Conservation (phyloP, 208 protist genomes). For the Blastocrithidia nonstop region DNA sequence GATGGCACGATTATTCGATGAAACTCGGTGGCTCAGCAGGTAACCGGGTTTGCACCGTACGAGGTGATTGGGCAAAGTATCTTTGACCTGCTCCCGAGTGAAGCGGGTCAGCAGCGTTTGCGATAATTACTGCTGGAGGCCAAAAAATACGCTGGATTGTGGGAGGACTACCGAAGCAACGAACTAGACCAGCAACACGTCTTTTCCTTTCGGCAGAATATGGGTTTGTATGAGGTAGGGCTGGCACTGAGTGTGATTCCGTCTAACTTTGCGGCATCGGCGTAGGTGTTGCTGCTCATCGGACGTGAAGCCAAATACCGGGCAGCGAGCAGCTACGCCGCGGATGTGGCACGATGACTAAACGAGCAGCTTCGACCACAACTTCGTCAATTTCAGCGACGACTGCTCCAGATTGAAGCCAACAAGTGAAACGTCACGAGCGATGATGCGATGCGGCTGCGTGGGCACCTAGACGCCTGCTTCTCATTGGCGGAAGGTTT, state of each 20-base stretch:
- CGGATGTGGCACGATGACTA: slow-evolving; percentile 61
- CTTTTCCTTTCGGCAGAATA: slow-evolving; percentile 53
- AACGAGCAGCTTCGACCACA: slow-evolving; percentile 54
- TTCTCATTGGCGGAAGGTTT: slow-evolving; percentile 50
- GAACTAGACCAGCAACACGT: slow-evolving; percentile 29
- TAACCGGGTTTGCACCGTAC: slow-evolving; percentile 37
- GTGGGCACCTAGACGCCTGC: slow-evolving; percentile 57
- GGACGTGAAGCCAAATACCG: slow-evolving; percentile 56
- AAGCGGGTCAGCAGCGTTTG: slow-evolving; percentile 24
- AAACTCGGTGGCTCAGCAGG: slow-evolving; percentile 38
- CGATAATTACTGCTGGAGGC: slow-evolving; percentile 20
- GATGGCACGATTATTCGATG: slow-evolving; percentile 83
- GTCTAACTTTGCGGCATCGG: slow-evolving; percentile 19
- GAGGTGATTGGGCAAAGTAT: slow-evolving; percentile 63
- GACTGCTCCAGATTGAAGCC: slow-evolving; percentile 35
- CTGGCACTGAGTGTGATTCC: slow-evolving; percentile 58
- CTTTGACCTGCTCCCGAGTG: slow-evolving; percentile 33
- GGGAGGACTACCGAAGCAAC: slow-evolving; percentile 32
- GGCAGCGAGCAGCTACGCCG: slow-evolving; percentile 43
- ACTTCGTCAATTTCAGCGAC: slow-evolving; percentile 40
- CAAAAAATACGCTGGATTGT: slow-evolving; percentile 36
- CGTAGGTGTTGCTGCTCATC: slow-evolving; percentile 69
- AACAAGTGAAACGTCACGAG: slow-evolving; percentile 31
- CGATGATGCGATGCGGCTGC: slow-evolving; percentile 36
- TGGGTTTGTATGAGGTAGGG: slow-evolving; percentile 36